A percentile compares a stretch with the other conserved stretches of the same genome.
Evolutionary conservation across 768 basidiomycete species (phyloP).

Genomic region (Suillus lakei): DNA sequence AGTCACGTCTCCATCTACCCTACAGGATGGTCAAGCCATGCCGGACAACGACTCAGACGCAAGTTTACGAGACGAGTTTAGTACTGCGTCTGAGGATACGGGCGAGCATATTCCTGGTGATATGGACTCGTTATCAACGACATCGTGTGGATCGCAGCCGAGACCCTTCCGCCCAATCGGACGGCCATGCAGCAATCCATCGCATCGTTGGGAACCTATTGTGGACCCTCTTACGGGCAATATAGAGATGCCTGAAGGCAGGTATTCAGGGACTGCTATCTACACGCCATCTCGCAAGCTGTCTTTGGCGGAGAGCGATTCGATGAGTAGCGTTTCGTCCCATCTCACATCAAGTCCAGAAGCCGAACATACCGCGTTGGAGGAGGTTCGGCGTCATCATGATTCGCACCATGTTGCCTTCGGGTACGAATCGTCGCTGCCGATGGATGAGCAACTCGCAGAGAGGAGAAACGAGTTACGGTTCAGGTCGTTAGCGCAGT

Average conservation of each 20-base stretch:
- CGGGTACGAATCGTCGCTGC: slow-evolving; percentile 46
- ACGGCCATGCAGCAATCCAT: background rate
- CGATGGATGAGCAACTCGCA: slow-evolving; percentile 41
- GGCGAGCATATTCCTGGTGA: too few species aligned
- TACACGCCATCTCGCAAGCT: slow-evolving; percentile 38
- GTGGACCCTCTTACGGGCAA: background rate
- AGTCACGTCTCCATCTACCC: slow-evolving; percentile 24
- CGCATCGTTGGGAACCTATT: background rate
- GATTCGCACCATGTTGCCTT: slow-evolving; percentile 19
- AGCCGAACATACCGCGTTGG: slow-evolving; percentile 2
- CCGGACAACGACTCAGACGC: too few species aligned
- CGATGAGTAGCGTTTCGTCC: slow-evolving; percentile 38
- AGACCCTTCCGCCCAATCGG: slow-evolving; percentile 3
- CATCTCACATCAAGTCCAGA: slow-evolving; percentile 23
- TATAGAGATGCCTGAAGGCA: slow-evolving; percentile 38
- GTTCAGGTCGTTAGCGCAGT: slow-evolving; percentile 58
- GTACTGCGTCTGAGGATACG: background rate
- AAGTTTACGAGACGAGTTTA: background rate
- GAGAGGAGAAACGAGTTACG: slow-evolving; percentile 63
- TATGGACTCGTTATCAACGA: background rate
- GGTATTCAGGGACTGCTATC: slow-evolving; percentile 29
- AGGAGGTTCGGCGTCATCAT: background rate
- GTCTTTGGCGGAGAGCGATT: slow-evolving; percentile 3
- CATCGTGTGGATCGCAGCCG: background rate
- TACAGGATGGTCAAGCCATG: background rate